phyloP scores from a whole-genome alignment of 2,329 filamentous ascomycete species.

The Paraphaeosphaeria minitans region DNA sequence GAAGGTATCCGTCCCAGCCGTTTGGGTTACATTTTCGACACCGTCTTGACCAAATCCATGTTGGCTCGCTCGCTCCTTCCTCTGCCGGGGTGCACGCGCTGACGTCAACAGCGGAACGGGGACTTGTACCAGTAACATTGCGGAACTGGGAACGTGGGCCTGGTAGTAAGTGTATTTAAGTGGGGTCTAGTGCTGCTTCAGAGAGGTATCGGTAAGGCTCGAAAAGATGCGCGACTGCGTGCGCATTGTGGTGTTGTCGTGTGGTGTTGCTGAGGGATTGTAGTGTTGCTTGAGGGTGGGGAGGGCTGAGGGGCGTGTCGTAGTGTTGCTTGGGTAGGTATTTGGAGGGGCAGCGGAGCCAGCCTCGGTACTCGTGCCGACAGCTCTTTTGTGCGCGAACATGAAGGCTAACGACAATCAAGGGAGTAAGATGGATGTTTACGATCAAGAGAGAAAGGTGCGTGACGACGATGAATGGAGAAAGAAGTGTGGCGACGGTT shows the following conservation, averaged over 20 bases:
- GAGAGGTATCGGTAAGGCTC: background rate
- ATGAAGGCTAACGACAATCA: too few relatives aligned
- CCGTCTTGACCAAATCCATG: conserved; percentile 13
- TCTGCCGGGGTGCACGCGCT: conserved; percentile 14
- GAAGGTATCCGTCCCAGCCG: conserved; percentile 5
- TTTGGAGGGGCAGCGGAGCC: too few relatives aligned
- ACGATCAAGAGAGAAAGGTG: too few relatives aligned
- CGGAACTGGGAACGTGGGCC: background rate
- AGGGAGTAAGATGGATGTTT: too few relatives aligned
- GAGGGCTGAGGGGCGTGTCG: too few relatives aligned
- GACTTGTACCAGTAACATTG: conserved; percentile 7
- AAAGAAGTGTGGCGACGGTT: too few relatives aligned
- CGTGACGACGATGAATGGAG: too few relatives aligned
- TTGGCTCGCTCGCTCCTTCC: background rate
- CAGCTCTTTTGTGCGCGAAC: too few relatives aligned
- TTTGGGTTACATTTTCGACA: conserved; percentile 2
- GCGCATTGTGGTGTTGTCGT: background rate
- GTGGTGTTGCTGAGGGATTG: background rate
- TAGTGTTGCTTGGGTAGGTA: too few relatives aligned
- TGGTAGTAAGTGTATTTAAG: background rate
- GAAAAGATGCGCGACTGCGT: background rate
- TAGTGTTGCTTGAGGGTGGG: too few relatives aligned
- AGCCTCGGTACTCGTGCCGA: too few relatives aligned
- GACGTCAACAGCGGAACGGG: conserved; percentile 21
- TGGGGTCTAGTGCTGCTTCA: background rate